Evolutionary conservation across 2,329 filamentous ascomycete species (phyloP).

Genomic region (Chalaropsis ovoidea): DNA sequence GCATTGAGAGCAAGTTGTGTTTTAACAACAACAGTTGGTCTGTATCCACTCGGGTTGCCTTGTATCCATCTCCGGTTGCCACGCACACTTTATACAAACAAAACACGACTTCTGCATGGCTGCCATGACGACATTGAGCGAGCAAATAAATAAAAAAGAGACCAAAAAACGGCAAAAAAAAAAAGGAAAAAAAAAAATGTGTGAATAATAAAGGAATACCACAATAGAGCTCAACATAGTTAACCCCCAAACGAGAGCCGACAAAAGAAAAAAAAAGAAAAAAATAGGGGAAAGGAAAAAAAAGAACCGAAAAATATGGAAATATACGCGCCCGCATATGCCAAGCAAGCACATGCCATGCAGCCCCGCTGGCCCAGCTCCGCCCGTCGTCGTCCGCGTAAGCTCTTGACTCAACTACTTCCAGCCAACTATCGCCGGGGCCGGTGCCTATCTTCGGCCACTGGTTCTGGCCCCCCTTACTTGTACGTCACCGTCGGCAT

Average conservation of each 20-base stretch:
- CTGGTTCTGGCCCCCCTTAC: conserved; percentile 2
- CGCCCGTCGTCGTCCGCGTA: background rate
- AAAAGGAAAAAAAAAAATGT: background rate
- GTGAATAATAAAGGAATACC: background rate
- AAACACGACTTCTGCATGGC: background rate
- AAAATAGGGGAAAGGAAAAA: no score
- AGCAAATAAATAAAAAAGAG: background rate
- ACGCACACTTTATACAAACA: background rate
- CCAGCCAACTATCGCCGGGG: no score
- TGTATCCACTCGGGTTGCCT: no score
- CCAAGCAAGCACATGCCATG: background rate
- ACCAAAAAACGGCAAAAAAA: background rate
- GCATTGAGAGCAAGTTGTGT: no score
- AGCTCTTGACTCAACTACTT: background rate
- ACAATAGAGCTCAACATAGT: background rate
- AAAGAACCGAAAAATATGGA: no score
- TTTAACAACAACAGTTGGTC: no score
- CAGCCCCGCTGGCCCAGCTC: background rate
- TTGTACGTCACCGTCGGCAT: conserved; percentile 36
- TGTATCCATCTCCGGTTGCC: no score
- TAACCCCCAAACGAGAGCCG: no score
- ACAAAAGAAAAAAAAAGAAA: no score
- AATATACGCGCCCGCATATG: background rate
- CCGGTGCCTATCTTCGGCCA: no score
- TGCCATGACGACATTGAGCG: background rate